Conservation (phyloP, 2,329 filamentous ascomycete species). For the Sclerotinia glacialis region DNA sequence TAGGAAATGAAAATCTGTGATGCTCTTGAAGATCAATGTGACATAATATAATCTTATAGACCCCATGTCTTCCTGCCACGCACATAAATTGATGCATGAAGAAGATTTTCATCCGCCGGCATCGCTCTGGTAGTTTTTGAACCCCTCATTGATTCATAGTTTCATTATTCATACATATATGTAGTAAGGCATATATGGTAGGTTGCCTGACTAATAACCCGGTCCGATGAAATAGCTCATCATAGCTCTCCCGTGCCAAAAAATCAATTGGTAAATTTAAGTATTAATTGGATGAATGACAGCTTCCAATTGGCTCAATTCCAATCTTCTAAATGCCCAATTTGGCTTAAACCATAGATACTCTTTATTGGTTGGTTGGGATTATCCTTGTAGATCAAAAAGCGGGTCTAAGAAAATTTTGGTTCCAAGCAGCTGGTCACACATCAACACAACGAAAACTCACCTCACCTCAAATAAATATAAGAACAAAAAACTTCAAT, state of each 20-base stretch:
- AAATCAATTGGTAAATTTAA: neutral
- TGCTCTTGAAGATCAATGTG: neutral
- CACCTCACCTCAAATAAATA: slow-evolving; percentile 3
- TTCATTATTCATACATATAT: too few relatives aligned
- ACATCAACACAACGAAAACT: slow-evolving; percentile 14
- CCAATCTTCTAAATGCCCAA: neutral
- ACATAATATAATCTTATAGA: neutral
- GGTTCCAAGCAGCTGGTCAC: slow-evolving; percentile 14
- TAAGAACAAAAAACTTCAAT: neutral
- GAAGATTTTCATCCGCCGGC: slow-evolving; percentile 7
- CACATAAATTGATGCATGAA: slow-evolving; percentile 7
- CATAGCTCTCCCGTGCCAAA: neutral
- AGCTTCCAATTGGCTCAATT: neutral
- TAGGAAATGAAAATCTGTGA: neutral
- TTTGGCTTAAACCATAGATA: neutral
- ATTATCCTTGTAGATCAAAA: slow-evolving; percentile 11
- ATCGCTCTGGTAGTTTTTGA: neutral
- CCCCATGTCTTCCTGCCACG: slow-evolving; percentile 12
- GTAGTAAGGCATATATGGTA: neutral
- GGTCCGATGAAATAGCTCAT: neutral
- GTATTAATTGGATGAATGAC: neutral
- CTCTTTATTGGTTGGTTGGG: slow-evolving; percentile 14
- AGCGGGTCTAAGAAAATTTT: slow-evolving; percentile 13
- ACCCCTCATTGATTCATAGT: neutral
- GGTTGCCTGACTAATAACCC: neutral